A percentile compares a stretch with the other conserved stretches of the same genome.
These are phyloP conservation scores for Pyricularia grisea DNA, from an alignment of 2,329 filamentous ascomycete species.

Conservation along the genomic window DNA sequence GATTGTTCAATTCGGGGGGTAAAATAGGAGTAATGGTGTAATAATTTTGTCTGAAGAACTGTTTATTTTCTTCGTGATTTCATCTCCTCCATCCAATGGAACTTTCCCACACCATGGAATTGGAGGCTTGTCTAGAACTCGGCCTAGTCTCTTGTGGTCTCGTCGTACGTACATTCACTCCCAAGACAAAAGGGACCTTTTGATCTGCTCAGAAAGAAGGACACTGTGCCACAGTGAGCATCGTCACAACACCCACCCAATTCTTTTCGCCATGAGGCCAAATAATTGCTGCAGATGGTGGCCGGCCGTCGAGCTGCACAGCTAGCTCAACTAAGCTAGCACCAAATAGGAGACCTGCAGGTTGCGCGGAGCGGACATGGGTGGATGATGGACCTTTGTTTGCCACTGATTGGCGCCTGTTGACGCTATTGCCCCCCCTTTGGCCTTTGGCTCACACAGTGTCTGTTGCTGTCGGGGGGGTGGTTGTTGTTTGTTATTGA, in stretches of 20 bases:
- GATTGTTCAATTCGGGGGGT: neutral
- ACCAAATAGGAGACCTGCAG: neutral
- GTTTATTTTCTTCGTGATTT: neutral
- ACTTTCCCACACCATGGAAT: neutral
- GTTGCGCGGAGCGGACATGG: neutral
- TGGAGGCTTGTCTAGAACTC: neutral
- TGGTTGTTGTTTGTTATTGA: neutral
- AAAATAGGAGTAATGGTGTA: too few relatives aligned
- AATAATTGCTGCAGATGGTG: neutral
- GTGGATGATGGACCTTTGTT: neutral
- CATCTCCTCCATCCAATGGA: neutral
- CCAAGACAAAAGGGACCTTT: neutral
- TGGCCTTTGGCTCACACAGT: neutral
- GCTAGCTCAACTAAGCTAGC: neutral
- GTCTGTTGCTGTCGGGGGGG: neutral
- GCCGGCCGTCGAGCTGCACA: neutral
- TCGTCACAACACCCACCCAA: neutral
- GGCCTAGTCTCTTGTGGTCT: neutral
- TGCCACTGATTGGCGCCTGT: neutral
- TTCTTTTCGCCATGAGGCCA: neutral
- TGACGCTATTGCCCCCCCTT: neutral
- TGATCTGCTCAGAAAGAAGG: neutral
- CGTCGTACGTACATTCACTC: neutral
- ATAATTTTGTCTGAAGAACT: too few relatives aligned
- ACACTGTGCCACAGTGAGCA: neutral